Percentiles rank a stretch among this genome's conserved stretches.
Evolutionary conservation across 2,329 filamentous ascomycete genomes (phyloP).

Genomic region (Penicillium sp.): DNA sequence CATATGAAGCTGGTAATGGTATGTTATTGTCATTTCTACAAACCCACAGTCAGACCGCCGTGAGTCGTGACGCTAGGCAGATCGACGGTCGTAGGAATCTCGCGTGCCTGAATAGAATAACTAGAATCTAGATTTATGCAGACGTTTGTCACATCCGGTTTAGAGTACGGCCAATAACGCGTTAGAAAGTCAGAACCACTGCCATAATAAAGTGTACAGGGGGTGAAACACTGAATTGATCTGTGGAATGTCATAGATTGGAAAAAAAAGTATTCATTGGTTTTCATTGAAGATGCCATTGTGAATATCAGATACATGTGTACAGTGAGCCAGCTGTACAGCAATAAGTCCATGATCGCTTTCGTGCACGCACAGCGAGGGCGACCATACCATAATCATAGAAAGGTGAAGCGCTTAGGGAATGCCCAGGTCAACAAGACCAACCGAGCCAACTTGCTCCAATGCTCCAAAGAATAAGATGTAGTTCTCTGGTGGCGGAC

Average conservation of each 20-base stretch:
- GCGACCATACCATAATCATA: neutral
- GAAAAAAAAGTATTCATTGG: neutral
- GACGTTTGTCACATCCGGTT: conserved; percentile 28
- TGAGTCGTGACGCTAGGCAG: too few species aligned
- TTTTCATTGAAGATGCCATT: neutral
- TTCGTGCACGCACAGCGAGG: neutral
- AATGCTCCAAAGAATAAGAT: too few species aligned
- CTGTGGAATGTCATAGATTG: neutral
- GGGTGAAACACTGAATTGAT: conserved; percentile 17
- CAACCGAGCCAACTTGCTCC: conserved; percentile 1
- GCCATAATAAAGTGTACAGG: conserved; percentile 34
- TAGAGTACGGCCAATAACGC: conserved; percentile 38
- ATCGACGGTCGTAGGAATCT: too few species aligned
- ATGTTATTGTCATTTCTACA: too few species aligned
- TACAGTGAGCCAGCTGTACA: neutral
- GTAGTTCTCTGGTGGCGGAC: too few species aligned
- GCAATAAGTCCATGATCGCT: neutral
- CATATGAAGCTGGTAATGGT: too few species aligned
- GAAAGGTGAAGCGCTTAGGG: neutral
- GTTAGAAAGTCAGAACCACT: conserved; percentile 41
- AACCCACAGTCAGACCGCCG: too few species aligned
- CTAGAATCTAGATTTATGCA: too few species aligned
- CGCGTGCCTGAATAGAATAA: too few species aligned
- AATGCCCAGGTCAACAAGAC: neutral
- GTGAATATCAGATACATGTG: neutral